Evolutionary conservation across 2,329 filamentous ascomycete genomes (phyloP).

Genomic region (Microascus cirrosus): DNA sequence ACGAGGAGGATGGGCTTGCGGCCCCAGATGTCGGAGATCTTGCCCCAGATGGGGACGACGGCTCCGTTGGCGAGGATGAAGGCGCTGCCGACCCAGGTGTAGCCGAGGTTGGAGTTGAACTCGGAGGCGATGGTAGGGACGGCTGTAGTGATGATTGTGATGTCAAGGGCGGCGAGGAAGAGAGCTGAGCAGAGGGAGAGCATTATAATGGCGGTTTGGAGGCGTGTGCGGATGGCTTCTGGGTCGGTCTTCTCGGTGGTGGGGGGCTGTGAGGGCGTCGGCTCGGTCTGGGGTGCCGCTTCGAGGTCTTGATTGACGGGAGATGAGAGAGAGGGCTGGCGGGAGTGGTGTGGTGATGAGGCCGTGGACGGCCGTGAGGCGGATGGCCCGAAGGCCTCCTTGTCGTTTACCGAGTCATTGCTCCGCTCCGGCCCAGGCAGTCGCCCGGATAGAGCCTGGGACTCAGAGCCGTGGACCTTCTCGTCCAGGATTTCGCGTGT

Average conservation of each 20-base stretch:
- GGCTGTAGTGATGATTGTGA: constrained; percentile 56
- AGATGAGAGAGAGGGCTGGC: not conserved
- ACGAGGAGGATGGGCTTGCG: constrained; percentile 41
- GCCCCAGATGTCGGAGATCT: constrained; percentile 47
- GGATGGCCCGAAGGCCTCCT: too few relatives aligned
- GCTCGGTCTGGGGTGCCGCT: not conserved
- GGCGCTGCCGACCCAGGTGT: constrained; percentile 67
- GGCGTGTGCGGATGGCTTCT: constrained; percentile 22
- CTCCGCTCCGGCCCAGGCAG: not conserved
- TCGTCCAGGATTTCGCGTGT: not conserved
- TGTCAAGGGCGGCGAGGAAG: constrained; percentile 43
- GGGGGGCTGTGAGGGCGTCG: not conserved
- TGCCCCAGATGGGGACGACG: constrained; percentile 60
- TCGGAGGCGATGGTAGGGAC: constrained; percentile 53
- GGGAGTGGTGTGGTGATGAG: too few relatives aligned
- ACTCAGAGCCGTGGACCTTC: not conserved
- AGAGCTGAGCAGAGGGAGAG: constrained; percentile 29
- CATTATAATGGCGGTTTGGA: constrained; percentile 27
- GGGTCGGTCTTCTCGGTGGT: constrained; percentile 8
- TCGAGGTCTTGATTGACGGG: not conserved
- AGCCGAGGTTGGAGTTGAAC: constrained; percentile 56
- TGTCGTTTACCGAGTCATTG: not conserved
- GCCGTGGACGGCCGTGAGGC: too few relatives aligned
- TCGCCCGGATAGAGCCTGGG: not conserved
- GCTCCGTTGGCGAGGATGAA: constrained; percentile 61